Base-by-base conservation (phyloP, 345 rosid species). In the Balakata baccata region DNA sequence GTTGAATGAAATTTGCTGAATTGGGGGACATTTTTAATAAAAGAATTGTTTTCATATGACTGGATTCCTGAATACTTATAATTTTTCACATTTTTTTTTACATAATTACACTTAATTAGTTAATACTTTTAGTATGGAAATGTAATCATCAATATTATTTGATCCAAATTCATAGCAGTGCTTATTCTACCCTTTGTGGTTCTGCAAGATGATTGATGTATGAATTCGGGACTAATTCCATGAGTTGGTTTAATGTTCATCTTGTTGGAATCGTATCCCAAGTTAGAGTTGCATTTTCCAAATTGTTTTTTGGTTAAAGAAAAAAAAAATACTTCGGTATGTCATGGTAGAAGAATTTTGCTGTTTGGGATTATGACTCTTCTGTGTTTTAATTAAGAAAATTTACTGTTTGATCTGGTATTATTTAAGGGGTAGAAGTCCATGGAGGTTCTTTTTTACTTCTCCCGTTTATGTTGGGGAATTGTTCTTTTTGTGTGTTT, bases 321-420 rank as follows among this genome's bases (percentile, higher is more conserved):
- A 0, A 18, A n/a, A 54, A 16, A 16, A 6, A 5, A 29, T 61
- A 8, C 12, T 66, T 23, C 23, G 34, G 47, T 23, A 23, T 49
- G 25, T 51, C 70, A 66, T 49, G 22, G 59, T 13, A 34, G 57
- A 67, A 23, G 57, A 67, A 23, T 37, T 50, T 66, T 53, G n/a
- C 37, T 43, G 38, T 51, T 13, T 70, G 51, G 41, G 20, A 57
- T 13, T 43, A 7, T 9, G 43, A 13, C 3, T 41, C 41, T 56
- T 5, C n/a, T 43, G 43, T 58, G 54, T 25, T 25, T 50, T 49
- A 49, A 67, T 50, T 66, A 2, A 41, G 20, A n/a, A 18, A 41
- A 64, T 41, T 59, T 47, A 25, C 13, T 23, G 6, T 7, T 22
- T 12, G 39, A 3, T 41, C 16, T 22, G 20, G 52, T 58, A 34